Conservation (phyloP, 2,329 filamentous ascomycete genomes). For the Beauveria sp. region DNA sequence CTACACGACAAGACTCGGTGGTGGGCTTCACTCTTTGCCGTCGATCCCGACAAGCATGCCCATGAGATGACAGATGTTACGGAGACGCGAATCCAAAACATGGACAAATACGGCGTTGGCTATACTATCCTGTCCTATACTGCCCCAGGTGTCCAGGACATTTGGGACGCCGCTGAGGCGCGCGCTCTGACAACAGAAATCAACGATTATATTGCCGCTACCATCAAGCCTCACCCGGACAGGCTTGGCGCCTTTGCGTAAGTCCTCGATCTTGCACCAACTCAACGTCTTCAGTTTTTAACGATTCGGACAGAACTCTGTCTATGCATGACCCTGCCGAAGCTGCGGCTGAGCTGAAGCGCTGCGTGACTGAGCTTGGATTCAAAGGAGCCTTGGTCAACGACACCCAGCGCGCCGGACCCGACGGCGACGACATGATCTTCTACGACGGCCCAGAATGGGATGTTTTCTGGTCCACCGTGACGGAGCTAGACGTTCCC, state of each 20-base stretch:
- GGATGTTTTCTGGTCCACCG: conserved; percentile 53
- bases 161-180: conserved; percentile 33
- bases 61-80: conserved; percentile 42
- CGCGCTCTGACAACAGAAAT: conserved; percentile 33
- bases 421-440: conserved; percentile 51
- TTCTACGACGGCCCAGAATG: conserved; percentile 57
- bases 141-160: conserved; percentile 39
- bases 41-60: conserved; percentile 50
- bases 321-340: conserved; percentile 47
- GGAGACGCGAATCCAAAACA: conserved; percentile 32
- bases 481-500: conserved; percentile 53
- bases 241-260: conserved; percentile 40
- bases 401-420: conserved; percentile 51
- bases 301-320: conserved; percentile 25
- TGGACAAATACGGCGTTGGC: conserved; percentile 39
- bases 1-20: conserved; percentile 50
- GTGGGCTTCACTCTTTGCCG: conserved; percentile 54
- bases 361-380: conserved; percentile 49
- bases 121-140: conserved; percentile 43
- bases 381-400: conserved; percentile 57
- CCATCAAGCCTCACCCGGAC: conserved; percentile 30
- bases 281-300: neutral
- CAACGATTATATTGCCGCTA: conserved; percentile 32
- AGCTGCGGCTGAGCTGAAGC: conserved; percentile 41
- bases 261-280: conserved; percentile 11